phyloP scores from a whole-genome alignment of 2,329 filamentous ascomycete genomes.

The Penicillium sp. region DNA sequence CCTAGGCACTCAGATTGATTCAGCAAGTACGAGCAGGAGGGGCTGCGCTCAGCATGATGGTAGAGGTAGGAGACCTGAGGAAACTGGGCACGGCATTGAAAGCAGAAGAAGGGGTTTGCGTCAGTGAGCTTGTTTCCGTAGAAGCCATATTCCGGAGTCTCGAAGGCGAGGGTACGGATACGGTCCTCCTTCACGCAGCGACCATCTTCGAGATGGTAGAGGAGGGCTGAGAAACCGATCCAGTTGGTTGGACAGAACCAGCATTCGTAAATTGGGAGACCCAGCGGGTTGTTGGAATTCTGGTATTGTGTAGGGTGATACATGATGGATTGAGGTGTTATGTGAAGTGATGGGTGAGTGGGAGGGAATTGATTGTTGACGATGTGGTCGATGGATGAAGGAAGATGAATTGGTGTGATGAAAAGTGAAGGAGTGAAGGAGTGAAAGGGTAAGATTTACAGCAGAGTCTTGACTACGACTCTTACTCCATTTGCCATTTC shows the following conservation, averaged over 20 bases:
- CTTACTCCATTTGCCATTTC: too few relatives aligned
- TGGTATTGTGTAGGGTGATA: neutral
- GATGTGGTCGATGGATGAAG: neutral
- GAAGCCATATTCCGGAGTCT: neutral
- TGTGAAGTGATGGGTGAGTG: neutral
- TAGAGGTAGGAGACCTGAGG: neutral
- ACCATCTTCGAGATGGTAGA: neutral
- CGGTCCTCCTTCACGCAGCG: neutral
- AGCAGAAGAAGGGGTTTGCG: neutral
- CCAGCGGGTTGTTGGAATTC: neutral
- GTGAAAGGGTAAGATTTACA: neutral
- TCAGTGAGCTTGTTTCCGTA: neutral
- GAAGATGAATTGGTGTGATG: neutral
- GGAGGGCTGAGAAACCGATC: neutral
- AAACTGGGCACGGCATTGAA: neutral
- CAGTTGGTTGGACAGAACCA: slow-evolving; percentile 1
- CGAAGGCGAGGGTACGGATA: slow-evolving; percentile 1
- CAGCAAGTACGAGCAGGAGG: neutral
- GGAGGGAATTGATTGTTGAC: neutral
- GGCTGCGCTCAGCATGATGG: neutral
- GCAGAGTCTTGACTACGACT: too few relatives aligned
- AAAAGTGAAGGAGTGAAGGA: neutral
- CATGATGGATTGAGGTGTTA: neutral
- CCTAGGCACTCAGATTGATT: neutral
- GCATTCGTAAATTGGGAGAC: neutral